Percentiles rank a stretch among this genome's conserved stretches.
Evolutionary conservation across 1,284 basidiomycete species (phyloP).

Genomic region (Ceratobasidium papillatum): DNA sequence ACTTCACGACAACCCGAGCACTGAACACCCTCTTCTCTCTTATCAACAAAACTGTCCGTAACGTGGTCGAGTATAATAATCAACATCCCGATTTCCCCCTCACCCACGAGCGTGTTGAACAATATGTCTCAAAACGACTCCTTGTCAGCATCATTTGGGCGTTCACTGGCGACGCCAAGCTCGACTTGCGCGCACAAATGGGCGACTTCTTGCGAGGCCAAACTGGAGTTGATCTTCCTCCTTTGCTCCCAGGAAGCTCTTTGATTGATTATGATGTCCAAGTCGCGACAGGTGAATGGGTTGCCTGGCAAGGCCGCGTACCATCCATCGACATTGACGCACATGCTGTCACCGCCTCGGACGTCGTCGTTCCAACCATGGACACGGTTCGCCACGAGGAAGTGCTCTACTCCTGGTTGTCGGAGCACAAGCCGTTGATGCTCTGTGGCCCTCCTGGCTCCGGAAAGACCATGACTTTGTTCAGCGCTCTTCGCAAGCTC

Average conservation of each 20-base stretch:
- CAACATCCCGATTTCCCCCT: conserved; percentile 97
- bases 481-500: conserved; percentile 96
- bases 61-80: conserved; percentile 93
- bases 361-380: conserved; percentile 97
- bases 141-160: conserved; percentile 97
- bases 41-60: conserved; percentile 94
- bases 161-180: conserved; percentile 94
- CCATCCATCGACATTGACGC: conserved; percentile 97
- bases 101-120: conserved; percentile 80
- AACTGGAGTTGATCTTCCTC: conserved; percentile 90
- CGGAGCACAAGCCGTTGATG: conserved; percentile 98
- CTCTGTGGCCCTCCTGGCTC: conserved; percentile 99
- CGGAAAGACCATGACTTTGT: conserved; percentile 99
- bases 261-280: conserved; percentile 97
- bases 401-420: conserved; percentile 97
- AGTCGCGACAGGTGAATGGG: conserved; percentile 86
- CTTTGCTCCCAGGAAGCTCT: conserved; percentile 75
- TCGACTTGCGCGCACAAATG: conserved; percentile 89
- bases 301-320: conserved; percentile 90
- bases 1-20: conserved; percentile 91
- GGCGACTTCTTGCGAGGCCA: conserved; percentile 87
- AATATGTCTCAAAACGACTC: conserved; percentile 91
- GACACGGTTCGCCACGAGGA: conserved; percentile 99
- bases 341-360: conserved; percentile 92
- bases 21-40: conserved; percentile 97